A percentile compares a stretch with the other conserved stretches of the same genome.
Conservation (phyloP, 352 stramenopile genomes). For the Globisporangium uncinulatum region DNA sequence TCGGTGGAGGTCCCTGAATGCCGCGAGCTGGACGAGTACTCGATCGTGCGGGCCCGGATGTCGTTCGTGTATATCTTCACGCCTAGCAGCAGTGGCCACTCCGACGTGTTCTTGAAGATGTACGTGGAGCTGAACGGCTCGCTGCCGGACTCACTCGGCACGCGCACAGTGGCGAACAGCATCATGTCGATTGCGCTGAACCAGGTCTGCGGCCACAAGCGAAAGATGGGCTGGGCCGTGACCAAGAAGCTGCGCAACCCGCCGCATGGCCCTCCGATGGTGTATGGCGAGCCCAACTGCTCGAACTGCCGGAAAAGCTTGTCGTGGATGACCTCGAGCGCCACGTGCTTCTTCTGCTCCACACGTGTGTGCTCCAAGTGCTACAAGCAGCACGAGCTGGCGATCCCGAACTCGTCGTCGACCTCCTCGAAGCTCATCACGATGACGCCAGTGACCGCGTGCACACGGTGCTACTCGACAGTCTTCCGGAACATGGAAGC, state of each 20-base stretch:
- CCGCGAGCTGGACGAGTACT: slow-evolving; percentile 20
- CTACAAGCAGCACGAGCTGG: slow-evolving; percentile 7
- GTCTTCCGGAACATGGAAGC: neutral
- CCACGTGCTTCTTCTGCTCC: slow-evolving; percentile 5
- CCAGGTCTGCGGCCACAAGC: neutral
- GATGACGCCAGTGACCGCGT: slow-evolving; percentile 3
- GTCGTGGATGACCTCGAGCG: slow-evolving; percentile 1
- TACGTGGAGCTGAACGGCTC: slow-evolving; percentile 35
- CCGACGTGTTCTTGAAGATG: slow-evolving; percentile 44
- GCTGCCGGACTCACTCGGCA: slow-evolving; percentile 29
- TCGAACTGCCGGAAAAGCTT: slow-evolving; percentile 2
- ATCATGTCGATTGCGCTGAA: slow-evolving; percentile 15
- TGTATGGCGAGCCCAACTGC: slow-evolving; percentile 1
- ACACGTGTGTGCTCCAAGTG: slow-evolving; percentile 10
- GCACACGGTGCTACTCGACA: slow-evolving; percentile 1
- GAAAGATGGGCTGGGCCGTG: slow-evolving; percentile 7
- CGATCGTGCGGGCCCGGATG: slow-evolving; percentile 29
- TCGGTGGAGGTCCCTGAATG: slow-evolving; percentile 45
- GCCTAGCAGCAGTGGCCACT: slow-evolving; percentile 15
- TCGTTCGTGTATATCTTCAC: slow-evolving; percentile 37
- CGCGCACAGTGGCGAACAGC: slow-evolving; percentile 20
- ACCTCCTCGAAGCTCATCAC: neutral
- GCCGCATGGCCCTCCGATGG: neutral
- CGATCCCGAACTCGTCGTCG: neutral
- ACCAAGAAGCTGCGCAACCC: neutral